Evolutionary conservation across 331 rosid species (phyloP).

Genomic region (Stylosanthes scabra): DNA sequence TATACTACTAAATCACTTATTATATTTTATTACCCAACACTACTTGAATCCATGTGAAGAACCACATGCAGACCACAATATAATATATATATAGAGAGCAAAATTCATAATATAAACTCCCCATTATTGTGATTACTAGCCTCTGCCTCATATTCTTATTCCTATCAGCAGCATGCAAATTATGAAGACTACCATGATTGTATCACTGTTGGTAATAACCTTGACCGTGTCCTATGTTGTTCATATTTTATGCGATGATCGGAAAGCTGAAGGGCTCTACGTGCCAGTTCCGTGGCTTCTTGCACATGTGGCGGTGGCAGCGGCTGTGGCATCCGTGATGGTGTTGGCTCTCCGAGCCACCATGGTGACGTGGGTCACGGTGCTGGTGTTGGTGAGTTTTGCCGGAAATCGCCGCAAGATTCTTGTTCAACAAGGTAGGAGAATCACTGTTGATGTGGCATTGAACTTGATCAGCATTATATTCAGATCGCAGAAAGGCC

Average conservation of each 20-base stretch:
- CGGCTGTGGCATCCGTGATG: conserved; percentile 9
- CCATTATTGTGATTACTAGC: background rate
- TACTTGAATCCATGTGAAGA: conserved; percentile 47
- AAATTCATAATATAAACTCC: background rate
- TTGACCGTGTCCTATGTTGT: conserved; percentile 18
- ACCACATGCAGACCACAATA: conserved; percentile 44
- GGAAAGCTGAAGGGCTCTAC: conserved; percentile 14
- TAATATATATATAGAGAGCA: background rate
- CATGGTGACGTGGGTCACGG: conserved; percentile 70
- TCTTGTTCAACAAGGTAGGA: conserved; percentile 58
- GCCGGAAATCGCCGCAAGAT: conserved; percentile 69
- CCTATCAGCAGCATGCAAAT: conserved; percentile 20
- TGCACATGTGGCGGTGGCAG: conserved; percentile 13
- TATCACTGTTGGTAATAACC: conserved; percentile 26
- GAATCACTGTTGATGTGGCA: conserved; percentile 63
- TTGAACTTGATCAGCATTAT: conserved; percentile 45
- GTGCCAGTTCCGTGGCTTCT: conserved; percentile 20
- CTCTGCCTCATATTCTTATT: background rate
- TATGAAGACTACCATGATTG: conserved; percentile 17
- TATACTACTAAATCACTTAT: background rate
- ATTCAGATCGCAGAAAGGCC: conserved; percentile 57
- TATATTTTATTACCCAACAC: background rate
- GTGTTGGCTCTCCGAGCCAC: conserved; percentile 58
- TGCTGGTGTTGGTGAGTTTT: conserved; percentile 68
- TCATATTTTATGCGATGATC: background rate